Evolutionary conservation across 768 basidiomycete genomes (phyloP).

Genomic region (Asterophora parasitica): DNA sequence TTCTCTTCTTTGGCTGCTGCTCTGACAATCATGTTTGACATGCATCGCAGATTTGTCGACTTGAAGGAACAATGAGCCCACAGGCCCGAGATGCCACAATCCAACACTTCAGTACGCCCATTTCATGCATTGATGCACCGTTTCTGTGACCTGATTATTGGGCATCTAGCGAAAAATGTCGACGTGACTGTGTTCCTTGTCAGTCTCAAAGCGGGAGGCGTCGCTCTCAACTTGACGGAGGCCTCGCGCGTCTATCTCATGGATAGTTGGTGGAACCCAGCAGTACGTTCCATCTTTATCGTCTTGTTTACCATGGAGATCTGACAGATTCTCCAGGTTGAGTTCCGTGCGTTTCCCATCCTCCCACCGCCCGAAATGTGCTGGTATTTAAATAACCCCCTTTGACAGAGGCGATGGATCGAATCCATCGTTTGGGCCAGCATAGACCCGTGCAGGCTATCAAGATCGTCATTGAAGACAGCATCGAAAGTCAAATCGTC

Average conservation of each 20-base stretch:
- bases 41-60: conserved; percentile 68
- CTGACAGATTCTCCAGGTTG: conserved; percentile 41
- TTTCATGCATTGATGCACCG: background rate
- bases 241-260: conserved; percentile 93
- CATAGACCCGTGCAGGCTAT: conserved; percentile 89
- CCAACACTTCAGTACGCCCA: conserved; percentile 79
- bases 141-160: background rate
- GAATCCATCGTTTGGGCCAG: conserved; percentile 95
- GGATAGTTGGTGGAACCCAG: conserved; percentile 99
- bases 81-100: conserved; percentile 93
- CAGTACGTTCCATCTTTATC: conserved; percentile 39
- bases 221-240: conserved; percentile 84
- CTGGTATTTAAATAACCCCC: background rate
- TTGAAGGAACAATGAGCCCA: conserved; percentile 97
- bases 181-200: conserved; percentile 98
- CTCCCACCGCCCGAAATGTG: background rate
- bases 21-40: background rate
- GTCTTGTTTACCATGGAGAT: background rate
- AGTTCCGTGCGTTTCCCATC: conserved; percentile 58
- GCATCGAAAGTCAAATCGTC: conserved; percentile 92
- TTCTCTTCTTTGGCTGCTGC: background rate
- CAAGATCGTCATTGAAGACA: conserved; percentile 93
- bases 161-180: conserved; percentile 74
- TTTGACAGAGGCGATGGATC: conserved; percentile 86
- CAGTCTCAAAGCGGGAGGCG: conserved; percentile 93